These are phyloP conservation scores for Cardiospermum halicacabum DNA, from an alignment of 345 rosid species.

Conservation along the genomic window DNA sequence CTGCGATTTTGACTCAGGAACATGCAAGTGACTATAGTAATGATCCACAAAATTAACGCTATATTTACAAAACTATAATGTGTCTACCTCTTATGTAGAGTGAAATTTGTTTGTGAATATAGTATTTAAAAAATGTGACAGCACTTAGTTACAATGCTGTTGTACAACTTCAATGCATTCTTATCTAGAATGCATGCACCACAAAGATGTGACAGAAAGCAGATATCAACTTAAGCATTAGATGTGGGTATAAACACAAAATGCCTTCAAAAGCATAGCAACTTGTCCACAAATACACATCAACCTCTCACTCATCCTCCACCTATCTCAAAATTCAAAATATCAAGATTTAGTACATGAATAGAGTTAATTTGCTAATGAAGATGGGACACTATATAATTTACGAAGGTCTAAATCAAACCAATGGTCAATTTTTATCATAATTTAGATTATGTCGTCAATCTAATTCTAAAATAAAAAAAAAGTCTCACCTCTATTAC, in stretches of 20 bases:
- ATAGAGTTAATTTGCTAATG: background rate
- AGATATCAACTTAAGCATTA: no score
- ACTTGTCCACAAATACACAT: conserved; percentile 15
- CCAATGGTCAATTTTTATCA: background rate
- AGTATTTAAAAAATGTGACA: no score
- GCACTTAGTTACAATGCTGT: no score
- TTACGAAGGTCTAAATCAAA: background rate
- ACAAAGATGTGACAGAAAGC: no score
- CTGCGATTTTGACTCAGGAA: no score
- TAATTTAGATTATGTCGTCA: background rate
- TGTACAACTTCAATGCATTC: no score
- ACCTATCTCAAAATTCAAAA: conserved; percentile 28
- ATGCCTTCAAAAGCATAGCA: conserved; percentile 37
- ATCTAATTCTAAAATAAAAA: background rate
- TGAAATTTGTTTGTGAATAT: no score
- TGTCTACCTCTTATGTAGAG: no score
- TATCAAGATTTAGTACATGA: background rate
- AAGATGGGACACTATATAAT: background rate
- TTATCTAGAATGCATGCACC: no score
- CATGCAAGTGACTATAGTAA: no score
- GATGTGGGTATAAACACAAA: conserved; percentile 26
- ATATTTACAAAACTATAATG: no score
- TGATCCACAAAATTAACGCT: no score
- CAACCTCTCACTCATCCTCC: conserved; percentile 59
- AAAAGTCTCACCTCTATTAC: conserved; percentile 46